A percentile compares a stretch with the other conserved stretches of the same genome.
These are phyloP conservation scores for Sisymbrium altissimum DNA, from an alignment of 345 rosid species.

Conservation along the genomic window DNA sequence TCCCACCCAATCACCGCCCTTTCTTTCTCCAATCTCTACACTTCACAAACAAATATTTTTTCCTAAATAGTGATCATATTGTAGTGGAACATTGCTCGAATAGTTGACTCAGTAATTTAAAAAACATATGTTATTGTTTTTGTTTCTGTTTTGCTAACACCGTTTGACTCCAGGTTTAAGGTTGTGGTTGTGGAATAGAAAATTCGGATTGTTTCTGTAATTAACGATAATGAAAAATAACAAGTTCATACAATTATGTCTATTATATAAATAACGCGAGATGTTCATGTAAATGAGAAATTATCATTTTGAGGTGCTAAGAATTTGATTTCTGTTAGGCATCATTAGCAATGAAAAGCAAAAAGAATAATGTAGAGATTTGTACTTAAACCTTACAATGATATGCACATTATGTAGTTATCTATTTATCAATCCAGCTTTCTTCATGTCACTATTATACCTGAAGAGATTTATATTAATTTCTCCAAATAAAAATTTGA, in stretches of 20 bases:
- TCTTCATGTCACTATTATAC: not conserved
- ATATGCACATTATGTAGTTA: not conserved
- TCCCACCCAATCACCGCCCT: conserved; percentile 26
- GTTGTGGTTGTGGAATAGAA: not conserved
- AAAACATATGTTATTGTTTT: no score
- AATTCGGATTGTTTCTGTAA: not conserved
- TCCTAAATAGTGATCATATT: not conserved
- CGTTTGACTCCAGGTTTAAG: not conserved
- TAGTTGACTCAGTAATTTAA: conserved; percentile 7
- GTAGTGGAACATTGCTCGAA: conserved; percentile 14
- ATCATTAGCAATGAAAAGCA: not conserved
- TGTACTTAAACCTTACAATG: not conserved
- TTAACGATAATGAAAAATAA: not conserved
- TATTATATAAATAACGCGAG: not conserved
- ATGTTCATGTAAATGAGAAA: not conserved
- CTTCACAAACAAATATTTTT: not conserved
- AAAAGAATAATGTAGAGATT: not conserved
- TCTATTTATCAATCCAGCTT: not conserved
- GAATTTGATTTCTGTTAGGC: not conserved
- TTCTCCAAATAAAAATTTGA: not conserved
- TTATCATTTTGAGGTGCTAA: not conserved
- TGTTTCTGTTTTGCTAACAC: not conserved
- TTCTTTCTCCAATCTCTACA: conserved; percentile 7
- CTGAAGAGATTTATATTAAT: not conserved
- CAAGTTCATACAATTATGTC: not conserved